These are phyloP conservation scores for Pseudocercospora eumusae DNA, from an alignment of 2,329 filamentous ascomycete species.

Conservation along the genomic window DNA sequence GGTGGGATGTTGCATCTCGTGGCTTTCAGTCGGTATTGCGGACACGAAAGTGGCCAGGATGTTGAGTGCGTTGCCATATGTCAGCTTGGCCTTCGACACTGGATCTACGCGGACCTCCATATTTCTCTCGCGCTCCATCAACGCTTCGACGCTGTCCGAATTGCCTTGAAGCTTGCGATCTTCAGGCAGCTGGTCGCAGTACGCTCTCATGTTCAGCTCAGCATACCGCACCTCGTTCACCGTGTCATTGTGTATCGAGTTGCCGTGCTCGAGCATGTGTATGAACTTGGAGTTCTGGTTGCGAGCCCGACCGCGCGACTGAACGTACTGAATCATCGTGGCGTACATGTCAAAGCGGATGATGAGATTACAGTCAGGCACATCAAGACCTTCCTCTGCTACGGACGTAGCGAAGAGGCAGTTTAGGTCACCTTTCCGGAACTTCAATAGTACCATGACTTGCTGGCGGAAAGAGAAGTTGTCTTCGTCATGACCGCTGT, in stretches of 20 bases:
- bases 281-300: slow-evolving; percentile 76
- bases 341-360: slow-evolving; percentile 81
- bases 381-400: slow-evolving; percentile 67
- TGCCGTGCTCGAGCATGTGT: slow-evolving; percentile 76
- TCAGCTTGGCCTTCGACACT: slow-evolving; percentile 73
- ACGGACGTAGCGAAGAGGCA: slow-evolving; percentile 66
- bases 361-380: slow-evolving; percentile 67
- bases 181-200: slow-evolving; percentile 72
- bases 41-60: slow-evolving; percentile 73
- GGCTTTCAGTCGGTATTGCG: slow-evolving; percentile 61
- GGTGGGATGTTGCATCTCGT: slow-evolving; percentile 50
- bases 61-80: slow-evolving; percentile 70
- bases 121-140: slow-evolving; percentile 55
- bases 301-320: slow-evolving; percentile 84
- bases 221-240: slow-evolving; percentile 62
- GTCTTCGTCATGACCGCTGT: slow-evolving; percentile 47
- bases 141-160: slow-evolving; percentile 55
- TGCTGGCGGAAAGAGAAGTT: slow-evolving; percentile 73
- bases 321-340: slow-evolving; percentile 92
- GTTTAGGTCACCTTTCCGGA: slow-evolving; percentile 60
- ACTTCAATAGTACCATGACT: slow-evolving; percentile 68
- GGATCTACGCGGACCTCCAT: slow-evolving; percentile 60
- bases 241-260: slow-evolving; percentile 60
- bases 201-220: slow-evolving; percentile 65
- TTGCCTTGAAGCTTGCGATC: slow-evolving; percentile 69